A percentile compares a stretch with the other conserved stretches of the same genome.
Conservation (phyloP, 441 rosid species). For the Aquilaria agallochum region DNA sequence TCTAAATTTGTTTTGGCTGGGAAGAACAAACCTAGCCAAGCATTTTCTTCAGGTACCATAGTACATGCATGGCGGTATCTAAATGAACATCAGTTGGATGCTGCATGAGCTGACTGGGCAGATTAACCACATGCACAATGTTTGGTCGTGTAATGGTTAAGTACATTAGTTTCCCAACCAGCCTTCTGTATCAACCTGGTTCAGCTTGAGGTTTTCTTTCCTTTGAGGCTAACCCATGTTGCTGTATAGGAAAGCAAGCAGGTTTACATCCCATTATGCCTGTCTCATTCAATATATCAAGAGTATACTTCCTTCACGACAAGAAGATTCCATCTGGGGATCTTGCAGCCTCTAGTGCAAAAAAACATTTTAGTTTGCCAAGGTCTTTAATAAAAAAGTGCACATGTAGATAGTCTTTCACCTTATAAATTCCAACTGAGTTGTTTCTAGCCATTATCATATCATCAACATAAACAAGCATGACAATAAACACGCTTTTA, state of each 20-base stretch:
- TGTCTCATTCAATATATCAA: not conserved
- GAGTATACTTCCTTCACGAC: not conserved
- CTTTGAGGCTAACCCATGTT: not conserved
- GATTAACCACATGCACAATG: not conserved
- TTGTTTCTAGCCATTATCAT: too few relatives aligned
- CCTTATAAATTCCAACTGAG: too few relatives aligned
- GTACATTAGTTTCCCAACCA: not conserved
- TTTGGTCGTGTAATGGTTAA: not conserved
- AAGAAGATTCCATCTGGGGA: not conserved
- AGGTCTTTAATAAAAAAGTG: constrained; percentile 1
- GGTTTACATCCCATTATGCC: constrained; percentile 1
- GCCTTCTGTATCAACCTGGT: not conserved
- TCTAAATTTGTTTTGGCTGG: not conserved
- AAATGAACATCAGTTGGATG: not conserved
- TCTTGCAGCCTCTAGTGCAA: constrained; percentile 7
- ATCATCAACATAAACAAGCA: too few relatives aligned
- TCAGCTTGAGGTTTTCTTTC: not conserved
- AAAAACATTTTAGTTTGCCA: constrained; percentile 4
- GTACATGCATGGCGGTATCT: not conserved
- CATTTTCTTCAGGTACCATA: not conserved
- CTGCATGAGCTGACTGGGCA: not conserved
- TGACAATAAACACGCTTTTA: too few relatives aligned
- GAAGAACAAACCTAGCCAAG: not conserved
- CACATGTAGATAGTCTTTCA: not conserved
- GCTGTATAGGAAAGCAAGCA: not conserved